Conservation (phyloP, 176 grass and related monocot species). For the Stipa capillata region DNA sequence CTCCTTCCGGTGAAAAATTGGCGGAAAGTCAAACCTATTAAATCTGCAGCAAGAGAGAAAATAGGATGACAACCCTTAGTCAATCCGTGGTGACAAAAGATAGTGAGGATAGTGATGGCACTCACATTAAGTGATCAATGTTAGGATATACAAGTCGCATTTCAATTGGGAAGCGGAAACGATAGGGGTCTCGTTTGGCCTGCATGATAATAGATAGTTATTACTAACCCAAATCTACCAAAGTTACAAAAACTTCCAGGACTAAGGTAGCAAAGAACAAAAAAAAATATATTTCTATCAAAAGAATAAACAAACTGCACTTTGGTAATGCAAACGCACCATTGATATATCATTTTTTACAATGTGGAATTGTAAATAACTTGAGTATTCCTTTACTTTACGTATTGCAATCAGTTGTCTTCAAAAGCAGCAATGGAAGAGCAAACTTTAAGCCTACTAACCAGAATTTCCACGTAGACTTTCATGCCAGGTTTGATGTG, state of each 20-base stretch:
- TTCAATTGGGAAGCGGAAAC: slow-evolving; percentile 91
- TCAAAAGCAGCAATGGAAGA: background rate
- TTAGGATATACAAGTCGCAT: slow-evolving; percentile 90
- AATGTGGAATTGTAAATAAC: background rate
- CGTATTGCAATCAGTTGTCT: background rate
- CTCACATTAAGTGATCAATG: slow-evolving; percentile 94
- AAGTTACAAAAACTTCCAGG: background rate
- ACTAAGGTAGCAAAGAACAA: background rate
- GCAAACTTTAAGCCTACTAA: slow-evolving; percentile 28
- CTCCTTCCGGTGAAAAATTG: slow-evolving; percentile 88
- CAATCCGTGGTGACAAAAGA: background rate
- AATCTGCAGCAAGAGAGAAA: slow-evolving; percentile 52
- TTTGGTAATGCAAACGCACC: background rate
- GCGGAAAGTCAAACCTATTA: slow-evolving; percentile 90
- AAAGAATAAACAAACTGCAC: background rate
- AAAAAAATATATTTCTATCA: background rate
- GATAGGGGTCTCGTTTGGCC: slow-evolving; percentile 90
- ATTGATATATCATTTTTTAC: background rate
- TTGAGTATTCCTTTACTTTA: background rate
- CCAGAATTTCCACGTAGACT: slow-evolving; percentile 83
- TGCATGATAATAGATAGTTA: slow-evolving; percentile 33
- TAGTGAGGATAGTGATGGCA: background rate
- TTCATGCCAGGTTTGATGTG: slow-evolving; percentile 94
- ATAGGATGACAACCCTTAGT: background rate
- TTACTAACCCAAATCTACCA: background rate